Conservation (phyloP, 371 early-diverging fungal species). For the Mortierella polycephala region DNA sequence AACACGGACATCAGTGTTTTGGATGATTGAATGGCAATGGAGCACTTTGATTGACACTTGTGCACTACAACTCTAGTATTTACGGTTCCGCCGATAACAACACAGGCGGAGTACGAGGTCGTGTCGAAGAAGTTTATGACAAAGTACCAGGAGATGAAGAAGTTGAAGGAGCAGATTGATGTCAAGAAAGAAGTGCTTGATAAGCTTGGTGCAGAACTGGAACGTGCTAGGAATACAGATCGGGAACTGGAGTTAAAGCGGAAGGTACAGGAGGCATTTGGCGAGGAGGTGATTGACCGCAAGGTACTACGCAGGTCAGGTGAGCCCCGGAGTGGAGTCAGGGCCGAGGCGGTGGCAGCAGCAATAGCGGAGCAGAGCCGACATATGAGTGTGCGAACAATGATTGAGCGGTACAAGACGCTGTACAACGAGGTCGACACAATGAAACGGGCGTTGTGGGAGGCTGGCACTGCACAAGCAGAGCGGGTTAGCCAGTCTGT, state of each 20-base stretch:
- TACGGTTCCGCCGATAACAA: constrained; percentile 38
- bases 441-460: constrained; percentile 51
- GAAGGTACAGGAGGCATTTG: constrained; percentile 46
- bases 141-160: constrained; percentile 41
- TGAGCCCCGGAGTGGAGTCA: constrained; percentile 36
- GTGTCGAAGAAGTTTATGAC: constrained; percentile 32
- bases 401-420: constrained; percentile 48
- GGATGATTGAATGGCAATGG: no score
- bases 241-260: constrained; percentile 43
- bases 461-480: constrained; percentile 31
- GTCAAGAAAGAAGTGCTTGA: constrained; percentile 38
- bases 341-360: constrained; percentile 18
- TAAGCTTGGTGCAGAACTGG: constrained; percentile 29
- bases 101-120: constrained; percentile 41
- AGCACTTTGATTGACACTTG: background rate
- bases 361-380: constrained; percentile 30
- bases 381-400: constrained; percentile 32
- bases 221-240: constrained; percentile 39
- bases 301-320: constrained; percentile 33
- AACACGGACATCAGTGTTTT: no score
- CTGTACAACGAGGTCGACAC: constrained; percentile 43
- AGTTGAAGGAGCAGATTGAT: constrained; percentile 26
- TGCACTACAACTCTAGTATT: constrained; percentile 10
- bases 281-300: constrained; percentile 43
- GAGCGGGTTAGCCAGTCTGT: constrained; percentile 11